Percentiles rank a stretch among this genome's conserved stretches.
phyloP scores from a whole-genome alignment of 2,329 filamentous ascomycete species.

The Trichoderma oligosporum region DNA sequence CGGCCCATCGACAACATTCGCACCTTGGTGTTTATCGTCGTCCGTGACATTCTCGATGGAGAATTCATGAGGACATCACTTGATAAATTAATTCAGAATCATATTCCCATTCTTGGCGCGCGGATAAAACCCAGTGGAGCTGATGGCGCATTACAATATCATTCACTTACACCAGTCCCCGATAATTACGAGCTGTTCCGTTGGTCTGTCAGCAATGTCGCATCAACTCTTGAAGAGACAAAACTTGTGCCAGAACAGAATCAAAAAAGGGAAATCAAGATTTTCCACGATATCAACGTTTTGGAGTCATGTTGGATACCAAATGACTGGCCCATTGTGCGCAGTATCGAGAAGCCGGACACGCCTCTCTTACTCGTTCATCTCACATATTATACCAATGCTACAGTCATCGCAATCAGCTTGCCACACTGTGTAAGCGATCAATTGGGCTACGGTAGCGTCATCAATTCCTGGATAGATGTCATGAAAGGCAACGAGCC shows the following conservation, averaged over 20 bases:
- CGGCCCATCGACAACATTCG: slow-evolving; percentile 22
- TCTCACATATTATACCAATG: slow-evolving; percentile 22
- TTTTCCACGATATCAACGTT: not conserved
- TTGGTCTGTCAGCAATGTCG: slow-evolving; percentile 18
- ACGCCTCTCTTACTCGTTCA: slow-evolving; percentile 25
- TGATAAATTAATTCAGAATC: slow-evolving; percentile 21
- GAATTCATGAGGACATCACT: slow-evolving; percentile 16
- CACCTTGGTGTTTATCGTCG: slow-evolving; percentile 20
- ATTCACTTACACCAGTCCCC: slow-evolving; percentile 9
- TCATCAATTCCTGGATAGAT: slow-evolving; percentile 24
- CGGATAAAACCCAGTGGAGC: slow-evolving; percentile 11
- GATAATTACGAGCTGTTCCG: slow-evolving; percentile 17
- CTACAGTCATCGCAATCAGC: slow-evolving; percentile 22
- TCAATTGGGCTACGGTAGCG: slow-evolving; percentile 23
- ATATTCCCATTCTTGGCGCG: slow-evolving; percentile 23
- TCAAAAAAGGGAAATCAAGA: not conserved
- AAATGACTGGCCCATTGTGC: slow-evolving; percentile 21
- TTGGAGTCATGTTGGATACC: slow-evolving; percentile 13
- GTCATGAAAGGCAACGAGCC: slow-evolving; percentile 21
- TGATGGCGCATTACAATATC: slow-evolving; percentile 19
- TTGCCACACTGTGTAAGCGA: slow-evolving; percentile 25
- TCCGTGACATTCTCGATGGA: slow-evolving; percentile 18
- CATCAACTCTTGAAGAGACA: not conserved
- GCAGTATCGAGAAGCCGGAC: slow-evolving; percentile 20
- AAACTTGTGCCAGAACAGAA: not conserved